Evolutionary conservation across 345 rosid genomes (phyloP).

Genomic region (Syzygium jambos): DNA sequence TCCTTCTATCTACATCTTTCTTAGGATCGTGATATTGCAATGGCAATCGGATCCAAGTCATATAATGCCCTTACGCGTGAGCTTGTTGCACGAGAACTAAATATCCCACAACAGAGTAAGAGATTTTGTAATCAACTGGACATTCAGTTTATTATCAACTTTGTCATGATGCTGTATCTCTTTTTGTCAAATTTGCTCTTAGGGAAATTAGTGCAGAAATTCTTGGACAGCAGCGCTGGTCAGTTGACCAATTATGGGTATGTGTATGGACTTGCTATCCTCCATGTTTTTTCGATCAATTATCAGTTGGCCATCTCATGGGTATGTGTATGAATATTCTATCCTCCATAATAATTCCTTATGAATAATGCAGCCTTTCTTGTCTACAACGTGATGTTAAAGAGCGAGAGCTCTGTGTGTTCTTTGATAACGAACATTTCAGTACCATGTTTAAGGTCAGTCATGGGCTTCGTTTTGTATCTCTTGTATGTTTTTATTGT

Average conservation of each 20-base stretch:
- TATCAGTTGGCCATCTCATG: not conserved
- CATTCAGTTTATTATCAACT: not conserved
- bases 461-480: not conserved
- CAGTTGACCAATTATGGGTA: conserved; percentile 88
- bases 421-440: conserved; percentile 91
- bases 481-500: not conserved
- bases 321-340: not conserved
- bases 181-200: conserved; percentile 12
- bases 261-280: conserved; percentile 2
- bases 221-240: conserved; percentile 71
- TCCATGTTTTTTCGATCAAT: not conserved
- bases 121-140: not conserved
- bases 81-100: conserved; percentile 72
- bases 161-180: not conserved
- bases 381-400: conserved; percentile 74
- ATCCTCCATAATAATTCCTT: not conserved
- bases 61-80: conserved; percentile 77
- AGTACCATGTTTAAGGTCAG: conserved; percentile 98
- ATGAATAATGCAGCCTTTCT: conserved; percentile 50
- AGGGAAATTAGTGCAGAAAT: conserved; percentile 71
- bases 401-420: conserved; percentile 86
- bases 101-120: conserved; percentile 59
- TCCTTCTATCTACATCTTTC: not conserved
- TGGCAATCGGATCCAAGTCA: conserved; percentile 73
- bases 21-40: conserved; percentile 72